Evolutionary conservation across 2,329 filamentous ascomycete species (phyloP), one percentile per base, ranked within the genome.

Genomic region (Polychaeton citri): DNA sequence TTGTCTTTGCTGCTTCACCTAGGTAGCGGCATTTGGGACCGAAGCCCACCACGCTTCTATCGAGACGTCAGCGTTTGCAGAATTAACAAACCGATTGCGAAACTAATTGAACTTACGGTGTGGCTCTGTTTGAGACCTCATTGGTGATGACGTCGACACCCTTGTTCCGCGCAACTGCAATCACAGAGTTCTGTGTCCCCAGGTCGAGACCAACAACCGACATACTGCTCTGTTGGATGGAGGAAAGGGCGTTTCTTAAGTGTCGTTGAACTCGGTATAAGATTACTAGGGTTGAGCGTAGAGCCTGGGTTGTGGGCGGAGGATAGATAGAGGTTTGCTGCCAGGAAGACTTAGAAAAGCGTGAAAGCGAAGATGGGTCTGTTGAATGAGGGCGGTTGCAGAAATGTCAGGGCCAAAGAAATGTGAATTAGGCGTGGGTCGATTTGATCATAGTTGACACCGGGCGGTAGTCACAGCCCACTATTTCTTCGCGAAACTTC

Each of bases 141-240:
- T 98, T 98, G 69, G 85, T 81, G 61, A 98, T 93, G 62, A 98
- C 90, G 72, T 98, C 90, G 63, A 98, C 90, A 68, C 90, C 90
- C 62, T 92, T 87, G 67, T 96, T 96, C 63, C 90, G 79, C 60
- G 90, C 90, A 64, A 96, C 88, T 61, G 88, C 51, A 66, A 96
- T 82, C 59, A 93, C 87, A 61, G 87, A 94, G 74, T 92, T 93
- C 62, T 92, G 77, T 52, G 84, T 84, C 68, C 88, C 88, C 69
- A 96, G 79, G 74, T 96, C 88, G 65, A 92, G 76, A 65, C 86
- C 86, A 54, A 77, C 71, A 57, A 49, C 47, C 37, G 38, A 40
- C 40, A 43, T 43, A 17, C 30, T 32, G 30, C 5, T 16, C 12
- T 16, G 13, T 17, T 32, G 21, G 24, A 28, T 10, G 24, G 24